phyloP scores from a whole-genome alignment of 2,329 filamentous ascomycete genomes.

The Aspergillus sp. region DNA sequence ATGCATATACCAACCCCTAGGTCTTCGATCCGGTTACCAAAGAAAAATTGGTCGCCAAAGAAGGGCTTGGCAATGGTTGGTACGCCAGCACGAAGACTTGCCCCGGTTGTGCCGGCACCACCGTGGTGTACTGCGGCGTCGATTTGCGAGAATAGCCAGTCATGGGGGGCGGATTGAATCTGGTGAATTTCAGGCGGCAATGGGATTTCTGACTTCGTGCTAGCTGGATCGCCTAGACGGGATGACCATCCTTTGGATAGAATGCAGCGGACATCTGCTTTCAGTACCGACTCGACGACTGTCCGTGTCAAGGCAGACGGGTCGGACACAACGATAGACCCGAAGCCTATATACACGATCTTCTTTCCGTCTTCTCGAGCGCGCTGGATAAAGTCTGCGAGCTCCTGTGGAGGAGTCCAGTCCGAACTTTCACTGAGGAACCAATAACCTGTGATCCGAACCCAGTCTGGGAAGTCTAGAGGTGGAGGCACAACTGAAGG shows the following conservation, averaged over 20 bases:
- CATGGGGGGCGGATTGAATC: constrained; percentile 89
- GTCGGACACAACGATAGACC: constrained; percentile 90
- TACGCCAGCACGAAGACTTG: constrained; percentile 83
- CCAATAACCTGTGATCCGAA: constrained; percentile 96
- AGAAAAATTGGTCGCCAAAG: constrained; percentile 98
- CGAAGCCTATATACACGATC: constrained; percentile 95
- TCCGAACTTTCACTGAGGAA: constrained; percentile 76
- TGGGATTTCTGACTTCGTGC: constrained; percentile 63
- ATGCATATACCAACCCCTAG: constrained; percentile 88
- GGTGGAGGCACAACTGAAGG: constrained; percentile 91
- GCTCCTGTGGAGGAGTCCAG: constrained; percentile 73
- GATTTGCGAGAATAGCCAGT: constrained; percentile 93
- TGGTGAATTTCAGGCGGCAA: constrained; percentile 78
- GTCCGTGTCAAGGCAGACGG: constrained; percentile 84
- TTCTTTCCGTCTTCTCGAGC: constrained; percentile 82
- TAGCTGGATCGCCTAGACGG: constrained; percentile 62
- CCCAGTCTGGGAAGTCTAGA: constrained; percentile 96
- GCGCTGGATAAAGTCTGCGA: constrained; percentile 78
- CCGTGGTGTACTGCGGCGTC: constrained; percentile 95
- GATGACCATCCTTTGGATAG: constrained; percentile 98
- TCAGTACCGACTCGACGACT: constrained; percentile 87
- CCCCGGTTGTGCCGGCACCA: constrained; percentile 90
- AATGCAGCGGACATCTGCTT: constrained; percentile 91
- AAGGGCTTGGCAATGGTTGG: constrained; percentile 96
- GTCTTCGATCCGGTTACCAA: constrained; percentile 84